Evolutionary conservation across 805 yeast genomes (phyloP).

Genomic region (Starmera pachycereana): DNA sequence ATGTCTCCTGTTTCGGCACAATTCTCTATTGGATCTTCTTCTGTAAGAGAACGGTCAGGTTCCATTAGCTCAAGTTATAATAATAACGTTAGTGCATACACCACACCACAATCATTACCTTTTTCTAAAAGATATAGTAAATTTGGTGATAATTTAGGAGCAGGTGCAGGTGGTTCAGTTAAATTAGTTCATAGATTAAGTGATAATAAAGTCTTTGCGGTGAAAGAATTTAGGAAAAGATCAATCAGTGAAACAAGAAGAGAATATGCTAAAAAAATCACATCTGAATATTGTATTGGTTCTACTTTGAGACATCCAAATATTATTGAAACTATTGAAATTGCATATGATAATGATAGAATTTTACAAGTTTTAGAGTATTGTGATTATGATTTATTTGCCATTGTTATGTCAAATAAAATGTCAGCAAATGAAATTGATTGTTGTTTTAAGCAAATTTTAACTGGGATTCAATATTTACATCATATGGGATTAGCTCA

Average conservation of each 20-base stretch:
- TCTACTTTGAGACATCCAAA: conserved; percentile 84
- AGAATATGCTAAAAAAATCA: conserved; percentile 85
- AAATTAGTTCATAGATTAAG: conserved; percentile 55
- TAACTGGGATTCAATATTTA: conserved; percentile 71
- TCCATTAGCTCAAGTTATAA: conserved; percentile 24
- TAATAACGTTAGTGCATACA: conserved; percentile 24
- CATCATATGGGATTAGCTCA: conserved; percentile 85
- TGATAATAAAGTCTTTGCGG: conserved; percentile 75
- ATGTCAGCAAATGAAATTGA: conserved; percentile 72
- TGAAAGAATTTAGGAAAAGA: conserved; percentile 80
- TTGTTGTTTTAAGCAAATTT: conserved; percentile 83
- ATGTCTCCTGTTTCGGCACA: conserved; percentile 11
- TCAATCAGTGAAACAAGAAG: conserved; percentile 65
- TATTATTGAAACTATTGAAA: conserved; percentile 84
- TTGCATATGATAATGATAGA: conserved; percentile 78
- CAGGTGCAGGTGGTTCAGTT: conserved; percentile 94
- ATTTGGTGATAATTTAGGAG: conserved; percentile 81
- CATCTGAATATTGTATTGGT: conserved; percentile 92
- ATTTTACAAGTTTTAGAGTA: conserved; percentile 91
- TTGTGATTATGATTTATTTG: conserved; percentile 87
- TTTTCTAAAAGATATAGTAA: conserved; percentile 70
- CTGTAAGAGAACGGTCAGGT: conserved; percentile 15
- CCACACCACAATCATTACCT: conserved; percentile 35
- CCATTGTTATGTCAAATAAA: conserved; percentile 87
- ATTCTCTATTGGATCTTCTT: conserved; percentile 7